Evolutionary conservation across 2,329 filamentous ascomycete genomes (phyloP).

Genomic region (Penicillium capsulatum): DNA sequence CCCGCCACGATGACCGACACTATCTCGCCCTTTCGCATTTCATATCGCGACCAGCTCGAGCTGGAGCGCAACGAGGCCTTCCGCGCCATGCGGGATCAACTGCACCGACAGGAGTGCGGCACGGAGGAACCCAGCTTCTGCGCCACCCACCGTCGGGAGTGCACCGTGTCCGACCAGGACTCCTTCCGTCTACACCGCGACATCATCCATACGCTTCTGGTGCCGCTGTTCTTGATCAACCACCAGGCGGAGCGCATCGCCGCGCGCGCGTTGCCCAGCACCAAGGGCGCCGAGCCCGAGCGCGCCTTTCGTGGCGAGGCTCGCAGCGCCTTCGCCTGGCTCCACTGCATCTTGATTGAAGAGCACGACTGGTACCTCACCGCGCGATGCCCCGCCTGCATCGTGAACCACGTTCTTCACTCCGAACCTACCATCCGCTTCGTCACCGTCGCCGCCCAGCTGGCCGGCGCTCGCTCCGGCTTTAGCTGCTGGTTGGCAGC

Average conservation of each 20-base stretch:
- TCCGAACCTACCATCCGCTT: slow-evolving; percentile 46
- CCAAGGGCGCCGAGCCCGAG: slow-evolving; percentile 51
- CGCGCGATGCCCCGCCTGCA: slow-evolving; percentile 51
- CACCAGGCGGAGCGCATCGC: slow-evolving; percentile 53
- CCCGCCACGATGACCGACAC: too few relatives aligned
- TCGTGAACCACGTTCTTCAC: slow-evolving; percentile 41
- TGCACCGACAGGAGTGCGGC: slow-evolving; percentile 35
- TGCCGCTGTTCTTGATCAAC: slow-evolving; percentile 56
- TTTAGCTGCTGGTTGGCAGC: slow-evolving; percentile 41
- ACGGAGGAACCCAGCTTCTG: slow-evolving; percentile 39
- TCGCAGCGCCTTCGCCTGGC: slow-evolving; percentile 55
- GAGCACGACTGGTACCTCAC: slow-evolving; percentile 57
- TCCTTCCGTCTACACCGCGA: slow-evolving; percentile 52
- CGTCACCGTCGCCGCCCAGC: slow-evolving; percentile 39
- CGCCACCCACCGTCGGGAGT: slow-evolving; percentile 30
- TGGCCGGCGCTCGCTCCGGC: slow-evolving; percentile 35
- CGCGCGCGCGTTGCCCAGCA: slow-evolving; percentile 46
- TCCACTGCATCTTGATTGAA: slow-evolving; percentile 56
- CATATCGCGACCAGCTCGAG: slow-evolving; percentile 27
- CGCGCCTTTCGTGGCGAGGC: slow-evolving; percentile 55
- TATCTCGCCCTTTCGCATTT: slow-evolving; percentile 34
- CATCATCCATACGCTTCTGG: slow-evolving; percentile 55
- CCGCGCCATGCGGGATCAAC: slow-evolving; percentile 30
- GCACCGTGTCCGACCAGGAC: slow-evolving; percentile 30
- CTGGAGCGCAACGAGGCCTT: slow-evolving; percentile 37